Evolutionary conservation across 164 flowering plant genomes (phyloP).

Genomic region (Warburgia ugandensis): DNA sequence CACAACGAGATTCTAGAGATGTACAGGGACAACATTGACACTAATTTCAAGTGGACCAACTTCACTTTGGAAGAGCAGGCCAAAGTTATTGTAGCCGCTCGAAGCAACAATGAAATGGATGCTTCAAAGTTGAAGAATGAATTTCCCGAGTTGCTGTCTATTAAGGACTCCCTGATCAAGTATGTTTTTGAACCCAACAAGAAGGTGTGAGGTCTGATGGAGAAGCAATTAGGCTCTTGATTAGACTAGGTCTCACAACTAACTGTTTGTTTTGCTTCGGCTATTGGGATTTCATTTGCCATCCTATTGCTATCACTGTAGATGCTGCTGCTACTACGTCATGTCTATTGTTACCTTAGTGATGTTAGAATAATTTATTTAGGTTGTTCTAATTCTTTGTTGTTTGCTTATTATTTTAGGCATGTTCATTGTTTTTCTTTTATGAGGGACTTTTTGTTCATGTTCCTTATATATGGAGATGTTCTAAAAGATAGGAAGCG

Average conservation of each 20-base stretch:
- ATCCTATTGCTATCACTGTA: not conserved
- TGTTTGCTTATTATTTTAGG: not conserved
- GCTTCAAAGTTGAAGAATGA: slow-evolving; percentile 57
- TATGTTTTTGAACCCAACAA: slow-evolving; percentile 61
- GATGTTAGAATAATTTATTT: not conserved
- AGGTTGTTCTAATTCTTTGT: not conserved
- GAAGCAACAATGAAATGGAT: slow-evolving; percentile 77
- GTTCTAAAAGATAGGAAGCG: not conserved
- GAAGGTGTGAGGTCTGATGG: slow-evolving; percentile 23
- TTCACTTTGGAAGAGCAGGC: slow-evolving; percentile 74
- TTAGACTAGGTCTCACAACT: not conserved
- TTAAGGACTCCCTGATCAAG: slow-evolving; percentile 64
- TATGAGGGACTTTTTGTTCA: not conserved
- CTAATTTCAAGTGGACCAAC: slow-evolving; percentile 43
- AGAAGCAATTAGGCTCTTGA: not conserved
- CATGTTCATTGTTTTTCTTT: not conserved
- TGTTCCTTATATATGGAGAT: slow-evolving; percentile 2
- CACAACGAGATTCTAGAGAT: slow-evolving; percentile 24
- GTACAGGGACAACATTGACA: slow-evolving; percentile 31
- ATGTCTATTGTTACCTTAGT: slow-evolving; percentile 1
- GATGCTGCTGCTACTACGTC: not conserved
- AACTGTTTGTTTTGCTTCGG: not conserved
- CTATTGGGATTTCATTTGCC: not conserved
- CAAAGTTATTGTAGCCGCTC: slow-evolving; percentile 57
- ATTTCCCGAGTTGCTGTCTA: slow-evolving; percentile 59